A percentile compares a stretch with the other conserved stretches of the same genome.
These are phyloP conservation scores for Eimeria necatrix DNA, from an alignment of 169 alveolate species.

Conservation along the genomic window DNA sequence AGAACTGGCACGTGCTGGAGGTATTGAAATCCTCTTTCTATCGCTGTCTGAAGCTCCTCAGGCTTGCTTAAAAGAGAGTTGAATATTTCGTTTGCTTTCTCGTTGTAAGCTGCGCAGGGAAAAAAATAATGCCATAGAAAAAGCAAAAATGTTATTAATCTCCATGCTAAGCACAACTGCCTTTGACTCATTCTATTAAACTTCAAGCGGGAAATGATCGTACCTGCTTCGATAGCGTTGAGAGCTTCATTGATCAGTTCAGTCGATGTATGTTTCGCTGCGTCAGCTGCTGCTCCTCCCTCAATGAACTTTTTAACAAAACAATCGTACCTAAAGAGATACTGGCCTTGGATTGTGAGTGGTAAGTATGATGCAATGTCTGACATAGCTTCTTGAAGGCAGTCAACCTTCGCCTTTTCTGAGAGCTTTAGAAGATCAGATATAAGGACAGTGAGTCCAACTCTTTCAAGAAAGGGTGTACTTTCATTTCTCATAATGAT, in stretches of 20 bases:
- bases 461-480: constrained; percentile 9
- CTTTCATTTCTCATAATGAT: neutral
- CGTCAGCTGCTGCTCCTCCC: constrained; percentile 47
- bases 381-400: constrained; percentile 52
- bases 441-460: constrained; percentile 32
- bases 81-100: constrained; percentile 18
- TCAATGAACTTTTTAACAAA: neutral
- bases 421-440: constrained; percentile 25
- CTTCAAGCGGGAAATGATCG: neutral
- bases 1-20: constrained; percentile 15
- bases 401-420: constrained; percentile 30
- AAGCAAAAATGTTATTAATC: neutral
- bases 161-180: neutral
- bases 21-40: constrained; percentile 30
- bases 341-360: neutral
- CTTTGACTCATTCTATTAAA: too few relatives aligned
- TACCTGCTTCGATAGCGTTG: constrained; percentile 43
- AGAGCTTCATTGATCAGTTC: neutral
- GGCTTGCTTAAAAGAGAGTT: neutral
- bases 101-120: constrained; percentile 13
- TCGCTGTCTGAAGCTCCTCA: neutral
- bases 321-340: constrained; percentile 33
- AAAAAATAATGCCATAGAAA: neutral
- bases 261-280: neutral
- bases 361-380: constrained; percentile 17